A percentile compares a stretch with the other conserved stretches of the same genome.
Evolutionary conservation across 2,329 filamentous ascomycete genomes (phyloP).

Genomic region (Rhexocercosporidium sp.): DNA sequence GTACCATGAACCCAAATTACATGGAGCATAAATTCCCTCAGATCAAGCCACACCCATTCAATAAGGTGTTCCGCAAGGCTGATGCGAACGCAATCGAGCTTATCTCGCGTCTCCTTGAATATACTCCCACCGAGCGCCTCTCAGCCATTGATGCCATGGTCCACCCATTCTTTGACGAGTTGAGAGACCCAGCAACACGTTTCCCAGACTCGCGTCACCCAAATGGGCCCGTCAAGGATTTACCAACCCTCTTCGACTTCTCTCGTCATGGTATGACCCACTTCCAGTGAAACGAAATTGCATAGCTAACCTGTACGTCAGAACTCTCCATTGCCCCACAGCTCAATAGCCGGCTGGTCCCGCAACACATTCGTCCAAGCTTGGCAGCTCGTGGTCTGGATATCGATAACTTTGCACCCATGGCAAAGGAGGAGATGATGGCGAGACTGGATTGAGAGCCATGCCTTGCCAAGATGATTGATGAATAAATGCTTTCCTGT

Average conservation of each 20-base stretch:
- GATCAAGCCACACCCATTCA: constrained; percentile 99
- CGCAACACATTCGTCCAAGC: constrained; percentile 76
- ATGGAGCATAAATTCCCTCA: constrained; percentile 99
- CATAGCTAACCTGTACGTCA: constrained; percentile 45
- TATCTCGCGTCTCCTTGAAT: constrained; percentile 92
- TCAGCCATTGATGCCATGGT: constrained; percentile 96
- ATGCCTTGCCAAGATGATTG: constrained; percentile 35
- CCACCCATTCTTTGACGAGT: constrained; percentile 97
- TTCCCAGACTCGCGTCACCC: constrained; percentile 94
- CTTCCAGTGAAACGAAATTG: not conserved
- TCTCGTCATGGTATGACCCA: constrained; percentile 78
- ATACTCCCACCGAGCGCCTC: constrained; percentile 94
- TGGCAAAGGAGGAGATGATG: constrained; percentile 96
- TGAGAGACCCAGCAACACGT: constrained; percentile 88
- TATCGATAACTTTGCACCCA: constrained; percentile 89
- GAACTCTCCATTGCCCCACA: constrained; percentile 95
- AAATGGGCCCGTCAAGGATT: constrained; percentile 77
- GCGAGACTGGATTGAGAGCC: constrained; percentile 85
- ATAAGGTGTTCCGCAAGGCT: constrained; percentile 98
- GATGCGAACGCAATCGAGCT: constrained; percentile 91
- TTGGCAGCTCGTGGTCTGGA: constrained; percentile 82
- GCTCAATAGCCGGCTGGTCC: constrained; percentile 88
- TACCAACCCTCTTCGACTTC: constrained; percentile 92
- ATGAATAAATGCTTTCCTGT: constrained; percentile 44
- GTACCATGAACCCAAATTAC: constrained; percentile 99